A percentile compares a stretch with the other conserved stretches of the same genome.
Conservation (phyloP, 495 filamentous ascomycete genomes). For the Podospora anserina region DNA sequence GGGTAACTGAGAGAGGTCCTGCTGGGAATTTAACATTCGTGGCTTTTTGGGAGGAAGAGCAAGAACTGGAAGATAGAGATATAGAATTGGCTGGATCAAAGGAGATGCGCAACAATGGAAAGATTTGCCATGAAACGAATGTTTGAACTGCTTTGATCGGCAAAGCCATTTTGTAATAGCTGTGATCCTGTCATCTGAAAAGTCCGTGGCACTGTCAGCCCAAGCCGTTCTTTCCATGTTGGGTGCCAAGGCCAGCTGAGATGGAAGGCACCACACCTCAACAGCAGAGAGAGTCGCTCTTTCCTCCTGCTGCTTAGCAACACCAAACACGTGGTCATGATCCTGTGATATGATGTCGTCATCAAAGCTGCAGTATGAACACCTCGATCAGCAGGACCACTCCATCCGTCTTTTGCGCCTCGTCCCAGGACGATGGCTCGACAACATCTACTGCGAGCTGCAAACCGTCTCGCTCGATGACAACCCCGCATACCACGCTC, state of each 20-base stretch:
- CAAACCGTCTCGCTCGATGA: slow-evolving; percentile 5
- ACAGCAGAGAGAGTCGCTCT: neutral
- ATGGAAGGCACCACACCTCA: neutral
- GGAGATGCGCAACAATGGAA: no score
- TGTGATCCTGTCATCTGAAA: neutral
- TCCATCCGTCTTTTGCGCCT: slow-evolving; percentile 3
- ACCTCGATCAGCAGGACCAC: neutral
- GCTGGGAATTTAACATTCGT: neutral
- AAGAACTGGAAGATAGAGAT: neutral
- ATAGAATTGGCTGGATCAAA: neutral
- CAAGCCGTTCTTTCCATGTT: neutral
- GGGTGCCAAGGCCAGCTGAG: neutral
- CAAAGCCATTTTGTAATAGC: neutral
- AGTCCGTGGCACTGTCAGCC: neutral
- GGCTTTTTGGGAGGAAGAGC: neutral
- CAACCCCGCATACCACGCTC: slow-evolving; percentile 24
- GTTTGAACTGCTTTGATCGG: no score
- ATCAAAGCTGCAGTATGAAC: neutral
- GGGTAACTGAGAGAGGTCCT: neutral
- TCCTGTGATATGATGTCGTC: neutral
- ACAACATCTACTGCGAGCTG: slow-evolving; percentile 6
- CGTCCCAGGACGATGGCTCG: slow-evolving; percentile 5
- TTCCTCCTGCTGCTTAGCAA: neutral
- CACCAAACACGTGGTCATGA: neutral
- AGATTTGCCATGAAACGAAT: no score